Evolutionary conservation across 495 filamentous ascomycete species (phyloP).

Genomic region (Cudoniella acicularis): DNA sequence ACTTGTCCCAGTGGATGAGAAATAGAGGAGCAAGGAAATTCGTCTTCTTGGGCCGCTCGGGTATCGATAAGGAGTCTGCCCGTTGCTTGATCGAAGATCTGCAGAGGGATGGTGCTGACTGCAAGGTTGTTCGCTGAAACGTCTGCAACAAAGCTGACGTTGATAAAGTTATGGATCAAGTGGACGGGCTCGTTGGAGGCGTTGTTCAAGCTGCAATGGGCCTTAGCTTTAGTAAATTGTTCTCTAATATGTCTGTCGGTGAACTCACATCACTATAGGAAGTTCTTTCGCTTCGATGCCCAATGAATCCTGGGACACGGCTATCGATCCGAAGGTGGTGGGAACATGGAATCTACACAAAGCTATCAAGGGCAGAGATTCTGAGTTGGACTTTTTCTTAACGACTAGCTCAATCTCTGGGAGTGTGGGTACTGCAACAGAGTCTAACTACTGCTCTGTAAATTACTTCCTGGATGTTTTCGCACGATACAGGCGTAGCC

Average conservation of each 20-base stretch:
- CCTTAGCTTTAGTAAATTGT: not conserved
- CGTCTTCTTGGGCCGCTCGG: slow-evolving; percentile 57
- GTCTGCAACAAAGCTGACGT: slow-evolving; percentile 26
- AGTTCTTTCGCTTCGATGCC: no score
- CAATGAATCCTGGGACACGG: no score
- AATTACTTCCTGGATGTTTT: no score
- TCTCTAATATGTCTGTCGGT: not conserved
- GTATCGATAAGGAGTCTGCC: slow-evolving; percentile 18
- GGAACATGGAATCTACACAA: no score
- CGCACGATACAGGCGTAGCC: no score
- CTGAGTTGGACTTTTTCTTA: no score
- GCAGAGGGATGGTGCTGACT: slow-evolving; percentile 15
- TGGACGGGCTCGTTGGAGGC: slow-evolving; percentile 40
- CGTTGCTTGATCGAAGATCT: not conserved
- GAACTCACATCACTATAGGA: no score
- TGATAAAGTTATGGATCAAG: slow-evolving; percentile 1
- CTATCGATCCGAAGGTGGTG: no score
- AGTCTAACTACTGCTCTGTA: no score
- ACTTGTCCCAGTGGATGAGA: slow-evolving; percentile 28
- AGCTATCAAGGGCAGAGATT: no score
- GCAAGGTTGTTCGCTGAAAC: slow-evolving; percentile 34
- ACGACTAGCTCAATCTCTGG: no score
- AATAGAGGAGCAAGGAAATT: slow-evolving; percentile 52
- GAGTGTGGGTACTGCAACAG: no score
- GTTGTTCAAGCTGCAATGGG: slow-evolving; percentile 30